A percentile compares a stretch with the other conserved stretches of the same genome.
Conservation (phyloP, 176 grass and related monocot species). For the Zea luxurians region DNA sequence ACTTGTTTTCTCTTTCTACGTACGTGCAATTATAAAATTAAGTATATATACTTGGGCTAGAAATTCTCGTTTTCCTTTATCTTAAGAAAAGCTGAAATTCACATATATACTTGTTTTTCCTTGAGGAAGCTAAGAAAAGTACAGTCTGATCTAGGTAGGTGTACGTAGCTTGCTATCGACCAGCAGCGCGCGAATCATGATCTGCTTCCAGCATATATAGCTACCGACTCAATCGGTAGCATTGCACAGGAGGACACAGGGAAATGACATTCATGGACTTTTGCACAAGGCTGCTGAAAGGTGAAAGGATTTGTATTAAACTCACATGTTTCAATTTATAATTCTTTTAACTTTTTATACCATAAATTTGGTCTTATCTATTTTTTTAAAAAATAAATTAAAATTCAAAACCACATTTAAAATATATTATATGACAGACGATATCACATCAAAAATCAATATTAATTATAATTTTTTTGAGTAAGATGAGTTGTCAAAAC, state of each 20-base stretch:
- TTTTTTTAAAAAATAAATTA: too few relatives aligned
- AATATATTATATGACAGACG: too few relatives aligned
- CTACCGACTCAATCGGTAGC: not conserved
- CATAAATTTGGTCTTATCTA: too few relatives aligned
- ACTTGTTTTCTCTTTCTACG: not conserved
- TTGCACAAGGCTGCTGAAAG: not conserved
- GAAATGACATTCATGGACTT: not conserved
- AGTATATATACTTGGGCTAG: not conserved
- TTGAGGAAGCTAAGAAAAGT: not conserved
- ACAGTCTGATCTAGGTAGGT: not conserved
- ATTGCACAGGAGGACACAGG: not conserved
- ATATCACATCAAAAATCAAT: too few relatives aligned
- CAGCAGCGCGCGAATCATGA: conserved; percentile 16
- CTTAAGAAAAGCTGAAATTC: not conserved
- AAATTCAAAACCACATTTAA: too few relatives aligned
- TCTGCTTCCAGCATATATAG: not conserved
- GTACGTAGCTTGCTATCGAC: not conserved
- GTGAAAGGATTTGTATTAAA: too few relatives aligned
- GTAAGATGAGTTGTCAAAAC: too few relatives aligned
- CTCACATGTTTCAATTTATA: too few relatives aligned
- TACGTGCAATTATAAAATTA: not conserved
- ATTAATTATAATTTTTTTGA: too few relatives aligned
- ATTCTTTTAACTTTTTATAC: too few relatives aligned
- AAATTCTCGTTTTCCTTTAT: not conserved
- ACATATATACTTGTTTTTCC: not conserved